Evolutionary conservation across 768 basidiomycete genomes (phyloP), one percentile per base, ranked within the genome.

Genomic region (Collybia sordida): DNA sequence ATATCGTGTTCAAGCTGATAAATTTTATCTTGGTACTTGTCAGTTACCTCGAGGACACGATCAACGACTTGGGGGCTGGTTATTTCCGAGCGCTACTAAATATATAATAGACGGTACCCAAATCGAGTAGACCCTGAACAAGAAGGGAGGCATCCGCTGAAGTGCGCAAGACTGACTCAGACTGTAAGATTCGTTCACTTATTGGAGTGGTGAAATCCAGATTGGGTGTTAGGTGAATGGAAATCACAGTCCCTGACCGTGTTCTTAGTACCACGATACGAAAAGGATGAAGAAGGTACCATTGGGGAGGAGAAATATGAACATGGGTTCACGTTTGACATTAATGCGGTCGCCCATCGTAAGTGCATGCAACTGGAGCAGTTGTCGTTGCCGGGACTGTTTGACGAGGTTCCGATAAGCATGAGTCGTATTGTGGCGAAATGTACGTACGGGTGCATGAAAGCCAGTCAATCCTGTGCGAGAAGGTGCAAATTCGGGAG

Each of bases 231-330:
- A 76, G 67, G 42, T 78, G 74, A 45, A 87, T 75, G 6, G 85
- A 82, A 35, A 88, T 81, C 28, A 87, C 75, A 21, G 82, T 86
- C 34, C 84, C 83, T 85, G 41, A 0, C 21, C 14, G 14, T 44
- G 25, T 47, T 37, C n/a, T 25, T 49, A 17, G 7, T 18, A 24
- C 4, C 14, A 12, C 23, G 1, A 31, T 44, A 45, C 3, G 52
- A 36, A 18, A 19, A 31, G 14, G 31, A 31, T 31, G 9, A 2
- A 12, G 23, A 11, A 63, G 68, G 45, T 59, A 78, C 86, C 86
- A 59, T 87, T 80, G 50, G 82, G 73, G 55, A 82, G 73, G 6
- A 89, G 71, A 68, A 88, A 88, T 50, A 89, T 77, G 59, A 75
- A 86, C 69, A 89, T 73, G 3, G 87, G 83, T 27, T 69, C 58